These are phyloP conservation scores for Cladophialophora psammophila DNA, from an alignment of 2,329 filamentous ascomycete genomes.

Conservation along the genomic window DNA sequence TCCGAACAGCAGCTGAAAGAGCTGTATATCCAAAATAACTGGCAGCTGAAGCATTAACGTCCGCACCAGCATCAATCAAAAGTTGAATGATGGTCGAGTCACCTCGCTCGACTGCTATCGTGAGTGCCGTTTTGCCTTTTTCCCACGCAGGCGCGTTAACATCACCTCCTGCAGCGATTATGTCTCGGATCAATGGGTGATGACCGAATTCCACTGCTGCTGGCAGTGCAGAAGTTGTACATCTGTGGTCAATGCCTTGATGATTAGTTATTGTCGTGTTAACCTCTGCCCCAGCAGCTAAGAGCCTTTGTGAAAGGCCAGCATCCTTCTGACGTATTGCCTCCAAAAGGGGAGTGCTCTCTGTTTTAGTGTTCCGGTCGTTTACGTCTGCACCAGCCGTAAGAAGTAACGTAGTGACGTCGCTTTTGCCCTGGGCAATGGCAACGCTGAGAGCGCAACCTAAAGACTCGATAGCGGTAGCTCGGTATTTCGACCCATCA, in stretches of 20 bases:
- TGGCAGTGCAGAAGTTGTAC: neutral
- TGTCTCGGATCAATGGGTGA: neutral
- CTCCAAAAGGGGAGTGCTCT: neutral
- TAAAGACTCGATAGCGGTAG: neutral
- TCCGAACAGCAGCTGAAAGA: neutral
- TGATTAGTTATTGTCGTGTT: neutral
- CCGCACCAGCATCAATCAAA: conserved; percentile 1
- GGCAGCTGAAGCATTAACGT: neutral
- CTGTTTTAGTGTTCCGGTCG: neutral
- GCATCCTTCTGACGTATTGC: neutral
- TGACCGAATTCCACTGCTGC: neutral
- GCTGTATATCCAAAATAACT: conserved; percentile 6
- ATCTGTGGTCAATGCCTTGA: neutral
- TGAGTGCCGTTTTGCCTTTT: neutral
- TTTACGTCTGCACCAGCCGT: neutral
- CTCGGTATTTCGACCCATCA: neutral
- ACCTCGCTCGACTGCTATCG: neutral
- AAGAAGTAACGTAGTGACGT: neutral
- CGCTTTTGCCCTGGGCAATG: neutral
- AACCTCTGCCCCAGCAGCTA: neutral
- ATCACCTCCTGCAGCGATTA: neutral
- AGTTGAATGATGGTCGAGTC: neutral
- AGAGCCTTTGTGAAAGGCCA: neutral
- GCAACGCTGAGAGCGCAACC: neutral
- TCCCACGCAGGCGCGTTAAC: neutral